phyloP scores from a whole-genome alignment of 2,329 filamentous ascomycete species.

The Microsporum audouinii region DNA sequence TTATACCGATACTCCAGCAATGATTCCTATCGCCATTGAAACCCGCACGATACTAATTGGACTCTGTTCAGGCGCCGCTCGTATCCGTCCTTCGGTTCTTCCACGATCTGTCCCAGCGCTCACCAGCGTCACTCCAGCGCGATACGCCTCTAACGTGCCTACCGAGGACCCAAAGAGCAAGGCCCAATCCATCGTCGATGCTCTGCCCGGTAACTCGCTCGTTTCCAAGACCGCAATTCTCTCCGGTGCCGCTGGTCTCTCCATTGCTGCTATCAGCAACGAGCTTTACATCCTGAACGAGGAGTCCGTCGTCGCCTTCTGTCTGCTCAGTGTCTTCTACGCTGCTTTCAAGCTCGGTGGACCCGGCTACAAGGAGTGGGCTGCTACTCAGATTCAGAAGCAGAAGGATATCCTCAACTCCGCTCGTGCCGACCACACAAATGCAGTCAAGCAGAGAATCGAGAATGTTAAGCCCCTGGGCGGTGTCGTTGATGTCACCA shows the following conservation, averaged over 20 bases:
- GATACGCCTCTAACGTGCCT: constrained; percentile 66
- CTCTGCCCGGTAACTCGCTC: constrained; percentile 82
- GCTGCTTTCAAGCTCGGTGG: constrained; percentile 88
- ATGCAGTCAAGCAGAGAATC: constrained; percentile 89
- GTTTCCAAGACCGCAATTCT: constrained; percentile 95
- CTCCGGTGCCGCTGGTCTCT: constrained; percentile 80
- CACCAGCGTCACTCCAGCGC: constrained; percentile 55
- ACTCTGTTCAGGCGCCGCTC: constrained; percentile 64
- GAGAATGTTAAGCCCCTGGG: constrained; percentile 89
- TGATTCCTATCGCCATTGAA: not conserved
- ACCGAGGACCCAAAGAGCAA: constrained; percentile 88
- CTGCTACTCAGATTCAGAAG: constrained; percentile 75
- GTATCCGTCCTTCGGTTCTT: constrained; percentile 72
- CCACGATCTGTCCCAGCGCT: constrained; percentile 64
- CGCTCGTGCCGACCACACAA: constrained; percentile 86
- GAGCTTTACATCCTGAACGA: constrained; percentile 99
- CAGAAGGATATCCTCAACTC: constrained; percentile 92
- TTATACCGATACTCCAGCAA: constrained; percentile 19
- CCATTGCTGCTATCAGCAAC: constrained; percentile 93
- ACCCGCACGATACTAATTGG: constrained; percentile 25
- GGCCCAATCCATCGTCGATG: constrained; percentile 88
- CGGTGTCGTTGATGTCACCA: constrained; percentile 90
- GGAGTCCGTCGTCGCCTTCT: constrained; percentile 90
- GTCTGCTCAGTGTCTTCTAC: constrained; percentile 83
- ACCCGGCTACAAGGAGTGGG: constrained; percentile 86